Evolutionary conservation across 768 basidiomycete genomes (phyloP).

Genomic region (Mycena galericulata): DNA sequence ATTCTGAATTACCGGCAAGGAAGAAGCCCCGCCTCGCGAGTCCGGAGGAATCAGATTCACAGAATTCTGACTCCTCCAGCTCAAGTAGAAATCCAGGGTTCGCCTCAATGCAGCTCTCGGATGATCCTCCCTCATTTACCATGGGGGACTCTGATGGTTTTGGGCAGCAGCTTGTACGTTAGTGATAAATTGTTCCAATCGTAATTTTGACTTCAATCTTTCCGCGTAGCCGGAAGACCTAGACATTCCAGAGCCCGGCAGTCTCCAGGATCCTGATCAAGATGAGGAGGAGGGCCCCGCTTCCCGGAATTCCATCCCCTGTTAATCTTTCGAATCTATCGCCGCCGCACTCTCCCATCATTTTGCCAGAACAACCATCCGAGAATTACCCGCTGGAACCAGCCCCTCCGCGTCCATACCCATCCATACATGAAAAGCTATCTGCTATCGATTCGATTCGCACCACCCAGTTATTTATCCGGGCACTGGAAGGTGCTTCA

Average conservation of each 20-base stretch:
- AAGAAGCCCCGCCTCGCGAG: neutral
- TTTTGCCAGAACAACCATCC: neutral
- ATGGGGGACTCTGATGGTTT: neutral
- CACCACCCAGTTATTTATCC: neutral
- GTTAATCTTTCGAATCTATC: no score
- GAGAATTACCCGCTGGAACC: neutral
- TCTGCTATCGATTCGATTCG: neutral
- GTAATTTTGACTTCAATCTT: neutral
- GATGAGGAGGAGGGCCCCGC: no score
- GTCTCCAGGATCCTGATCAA: neutral
- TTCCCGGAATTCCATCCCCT: no score
- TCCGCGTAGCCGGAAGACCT: neutral
- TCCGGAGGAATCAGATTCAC: no score
- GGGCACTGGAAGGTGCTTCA: conserved; percentile 6
- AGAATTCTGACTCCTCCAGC: neutral
- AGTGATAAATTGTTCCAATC: neutral
- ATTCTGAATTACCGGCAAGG: neutral
- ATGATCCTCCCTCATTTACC: neutral
- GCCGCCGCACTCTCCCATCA: neutral
- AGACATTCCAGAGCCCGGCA: neutral
- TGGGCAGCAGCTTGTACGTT: neutral
- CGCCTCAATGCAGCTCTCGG: neutral
- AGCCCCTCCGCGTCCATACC: neutral
- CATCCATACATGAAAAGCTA: neutral
- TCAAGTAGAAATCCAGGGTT: neutral